phyloP scores from a whole-genome alignment of 1,284 basidiomycete species.

The Moesziomyces globuligerus region DNA sequence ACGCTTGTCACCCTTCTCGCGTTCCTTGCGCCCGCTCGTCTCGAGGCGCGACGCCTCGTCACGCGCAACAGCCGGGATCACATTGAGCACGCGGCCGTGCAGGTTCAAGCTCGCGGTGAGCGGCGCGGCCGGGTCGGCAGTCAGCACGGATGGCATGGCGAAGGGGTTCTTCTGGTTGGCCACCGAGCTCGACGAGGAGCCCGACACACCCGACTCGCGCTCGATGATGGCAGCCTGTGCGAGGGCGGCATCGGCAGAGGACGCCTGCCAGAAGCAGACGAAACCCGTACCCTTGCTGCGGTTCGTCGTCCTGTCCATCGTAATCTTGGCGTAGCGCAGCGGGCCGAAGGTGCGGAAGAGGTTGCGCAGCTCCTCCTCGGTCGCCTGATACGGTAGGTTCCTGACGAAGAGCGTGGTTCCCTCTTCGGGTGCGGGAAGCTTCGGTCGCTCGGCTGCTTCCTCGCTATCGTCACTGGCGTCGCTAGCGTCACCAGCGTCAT shows the following conservation, averaged over 20 bases:
- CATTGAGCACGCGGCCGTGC: conserved; percentile 91
- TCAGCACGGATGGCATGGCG: conserved; percentile 68
- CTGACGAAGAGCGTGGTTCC: conserved; percentile 94
- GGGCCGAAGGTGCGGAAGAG: conserved; percentile 78
- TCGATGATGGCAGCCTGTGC: conserved; percentile 73
- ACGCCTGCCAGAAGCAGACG: conserved; percentile 95
- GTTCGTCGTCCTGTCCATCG: conserved; percentile 83
- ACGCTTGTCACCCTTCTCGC: conserved; percentile 92
- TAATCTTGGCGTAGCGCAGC: conserved; percentile 90
- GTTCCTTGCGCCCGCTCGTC: conserved; percentile 79
- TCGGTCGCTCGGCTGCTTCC: conserved; percentile 53
- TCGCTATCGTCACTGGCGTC: conserved; percentile 64
- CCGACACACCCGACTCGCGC: conserved; percentile 44
- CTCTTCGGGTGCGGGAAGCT: conserved; percentile 59
- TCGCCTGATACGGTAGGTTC: conserved; percentile 88
- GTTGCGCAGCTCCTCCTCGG: conserved; percentile 62
- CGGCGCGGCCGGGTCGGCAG: conserved; percentile 91
- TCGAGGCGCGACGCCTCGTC: conserved; percentile 86
- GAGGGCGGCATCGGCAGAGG: conserved; percentile 86
- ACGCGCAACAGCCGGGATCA: conserved; percentile 87
- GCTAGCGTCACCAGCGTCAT: conserved; percentile 57
- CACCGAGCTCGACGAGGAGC: conserved; percentile 9
- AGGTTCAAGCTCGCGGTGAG: conserved; percentile 85
- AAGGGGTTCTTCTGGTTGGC: conserved; percentile 59
- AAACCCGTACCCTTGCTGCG: conserved; percentile 95